Evolutionary conservation across 2,329 filamentous ascomycete genomes (phyloP), one percentile per base, ranked within the genome.

Genomic region (Pyrenophora tritici-repentis): DNA sequence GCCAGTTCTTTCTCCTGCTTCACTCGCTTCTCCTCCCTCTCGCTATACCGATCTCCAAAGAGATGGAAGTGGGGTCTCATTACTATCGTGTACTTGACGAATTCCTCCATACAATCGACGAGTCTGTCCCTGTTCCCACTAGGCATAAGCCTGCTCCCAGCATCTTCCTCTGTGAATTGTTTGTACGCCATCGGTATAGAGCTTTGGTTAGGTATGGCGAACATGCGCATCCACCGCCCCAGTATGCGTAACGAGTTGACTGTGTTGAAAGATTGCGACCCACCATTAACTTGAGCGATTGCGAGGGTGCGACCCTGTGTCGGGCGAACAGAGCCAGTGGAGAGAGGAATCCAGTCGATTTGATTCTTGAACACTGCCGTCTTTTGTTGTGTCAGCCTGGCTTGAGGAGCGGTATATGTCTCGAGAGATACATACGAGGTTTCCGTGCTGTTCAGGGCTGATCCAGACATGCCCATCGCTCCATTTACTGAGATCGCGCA

Each of bases 191-290:
- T 81, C 0, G 86, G 86, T 2, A 88, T 77, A 0, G 81, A 85
- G 18, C 79, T 83, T 66, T 88, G 86, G 63, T 88, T 88, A 0
- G 84, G 83, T 20, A 87, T 86, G 1, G 79, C 75, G 56, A 86
- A 87, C 84, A 87, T 87, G 34, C 84, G 79, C 85, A 87, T 87
- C 86, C 85, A 88, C 0, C 86, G 79, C 0, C 86, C 86, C 0
- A 88, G 76, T 9, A 88, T 79, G 0, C 85, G 79, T n/a, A 88
- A 73, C 1, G 80, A 80, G 62, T 88, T 88, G 7, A 88, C 83
- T 0, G 84, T 81, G 59, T 89, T 88, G 74, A 88, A 88, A 0
- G 80, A 84, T 65, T 88, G 86, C 0, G 81, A 85, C 0, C 85
- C 86, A 13, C 86, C 85, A 44, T 76, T 82, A 0, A 88, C 84